Conservation (phyloP, 306 rosid species). For the Crotalaria pallida region DNA sequence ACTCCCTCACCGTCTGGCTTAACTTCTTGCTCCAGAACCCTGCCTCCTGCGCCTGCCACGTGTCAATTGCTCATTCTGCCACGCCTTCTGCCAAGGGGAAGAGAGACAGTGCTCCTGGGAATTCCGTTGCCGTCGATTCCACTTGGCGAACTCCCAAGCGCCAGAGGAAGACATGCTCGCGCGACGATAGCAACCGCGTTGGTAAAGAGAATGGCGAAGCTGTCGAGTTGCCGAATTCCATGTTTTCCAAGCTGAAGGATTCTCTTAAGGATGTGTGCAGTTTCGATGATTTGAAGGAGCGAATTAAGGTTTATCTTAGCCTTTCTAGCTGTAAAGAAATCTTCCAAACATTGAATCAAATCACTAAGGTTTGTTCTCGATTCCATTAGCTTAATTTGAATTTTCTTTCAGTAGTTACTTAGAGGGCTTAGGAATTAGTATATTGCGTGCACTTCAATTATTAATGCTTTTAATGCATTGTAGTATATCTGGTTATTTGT, state of each 20-base stretch:
- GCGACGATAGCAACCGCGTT: background rate
- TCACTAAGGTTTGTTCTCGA: conserved; percentile 57
- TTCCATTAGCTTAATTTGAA: background rate
- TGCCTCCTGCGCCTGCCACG: conserved; percentile 58
- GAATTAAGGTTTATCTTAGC: conserved; percentile 67
- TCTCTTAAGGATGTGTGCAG: conserved; percentile 76
- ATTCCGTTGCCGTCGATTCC: conserved; percentile 50
- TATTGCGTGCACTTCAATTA: background rate
- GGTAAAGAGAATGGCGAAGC: conserved; percentile 7
- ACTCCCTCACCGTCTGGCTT: conserved; percentile 85
- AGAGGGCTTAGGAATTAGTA: background rate
- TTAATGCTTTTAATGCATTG: background rate
- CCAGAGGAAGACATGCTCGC: conserved; percentile 47
- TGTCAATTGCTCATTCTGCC: conserved; percentile 10
- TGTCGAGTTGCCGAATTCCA: conserved; percentile 39
- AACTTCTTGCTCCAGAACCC: conserved; percentile 80
- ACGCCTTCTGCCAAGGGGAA: conserved; percentile 44
- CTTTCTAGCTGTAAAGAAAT: conserved; percentile 54
- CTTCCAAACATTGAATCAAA: conserved; percentile 57
- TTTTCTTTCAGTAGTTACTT: background rate
- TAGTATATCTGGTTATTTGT: background rate
- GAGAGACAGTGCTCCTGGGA: conserved; percentile 40
- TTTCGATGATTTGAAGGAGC: conserved; percentile 73
- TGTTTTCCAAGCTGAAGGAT: conserved; percentile 34
- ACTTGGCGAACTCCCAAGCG: conserved; percentile 80